Conservation (phyloP, 768 basidiomycete species). For the Xerocomellus dryophilus region DNA sequence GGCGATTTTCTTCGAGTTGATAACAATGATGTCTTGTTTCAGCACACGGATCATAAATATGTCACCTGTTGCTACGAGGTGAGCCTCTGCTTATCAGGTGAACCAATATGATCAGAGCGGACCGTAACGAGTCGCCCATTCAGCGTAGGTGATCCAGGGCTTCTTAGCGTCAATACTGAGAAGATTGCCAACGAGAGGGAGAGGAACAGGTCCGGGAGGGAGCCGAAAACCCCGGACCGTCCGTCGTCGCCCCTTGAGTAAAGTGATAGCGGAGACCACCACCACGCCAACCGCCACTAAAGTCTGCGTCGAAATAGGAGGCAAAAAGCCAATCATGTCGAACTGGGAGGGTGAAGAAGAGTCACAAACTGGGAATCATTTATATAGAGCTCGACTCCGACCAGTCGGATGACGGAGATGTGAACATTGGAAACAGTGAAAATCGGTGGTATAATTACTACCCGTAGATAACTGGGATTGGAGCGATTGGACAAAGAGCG, state of each 20-base stretch:
- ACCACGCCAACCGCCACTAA: not conserved
- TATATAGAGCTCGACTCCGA: not conserved
- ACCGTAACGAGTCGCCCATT: constrained; percentile 22
- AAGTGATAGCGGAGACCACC: not conserved
- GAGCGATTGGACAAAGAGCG: not conserved
- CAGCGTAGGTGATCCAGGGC: constrained; percentile 21
- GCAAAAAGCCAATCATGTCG: not conserved
- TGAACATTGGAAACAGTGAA: not conserved
- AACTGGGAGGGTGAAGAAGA: not conserved
- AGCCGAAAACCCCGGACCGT: not conserved
- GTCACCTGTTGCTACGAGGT: constrained; percentile 10
- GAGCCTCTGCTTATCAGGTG: not conserved
- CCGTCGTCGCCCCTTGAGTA: constrained; percentile 4
- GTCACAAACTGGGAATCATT: not conserved
- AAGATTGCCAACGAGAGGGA: constrained; percentile 19
- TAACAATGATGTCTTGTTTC: constrained; percentile 22
- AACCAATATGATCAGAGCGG: not conserved
- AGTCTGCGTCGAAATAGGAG: not conserved
- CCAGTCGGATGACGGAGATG: not conserved
- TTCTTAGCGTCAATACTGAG: constrained; percentile 14
- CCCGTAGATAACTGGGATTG: not conserved
- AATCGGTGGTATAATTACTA: not conserved
- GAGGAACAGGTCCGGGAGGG: constrained; percentile 17
- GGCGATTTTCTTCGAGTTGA: constrained; percentile 28
- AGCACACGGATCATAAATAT: constrained; percentile 22